phyloP scores from a whole-genome alignment of 2,329 filamentous ascomycete species.

The Coniella vitis region DNA sequence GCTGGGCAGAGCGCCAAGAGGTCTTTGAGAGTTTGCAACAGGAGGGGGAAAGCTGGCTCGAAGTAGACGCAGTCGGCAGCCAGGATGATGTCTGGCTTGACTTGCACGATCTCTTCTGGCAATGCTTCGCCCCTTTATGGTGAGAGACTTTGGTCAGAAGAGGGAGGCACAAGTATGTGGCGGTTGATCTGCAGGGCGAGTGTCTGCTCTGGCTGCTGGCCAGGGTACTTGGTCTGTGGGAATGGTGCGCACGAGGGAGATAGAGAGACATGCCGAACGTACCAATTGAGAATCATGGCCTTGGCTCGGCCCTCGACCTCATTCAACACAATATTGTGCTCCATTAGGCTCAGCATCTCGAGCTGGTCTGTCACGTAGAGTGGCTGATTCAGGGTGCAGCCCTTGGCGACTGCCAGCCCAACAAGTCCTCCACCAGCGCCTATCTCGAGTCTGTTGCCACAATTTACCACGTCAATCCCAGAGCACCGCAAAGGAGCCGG shows the following conservation, averaged over 20 bases:
- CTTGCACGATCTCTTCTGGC: slow-evolving; percentile 42
- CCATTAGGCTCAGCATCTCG: slow-evolving; percentile 80
- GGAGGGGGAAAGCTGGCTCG: slow-evolving; percentile 85
- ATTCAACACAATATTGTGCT: slow-evolving; percentile 82
- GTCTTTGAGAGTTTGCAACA: slow-evolving; percentile 70
- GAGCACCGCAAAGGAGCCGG: neutral
- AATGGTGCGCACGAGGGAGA: neutral
- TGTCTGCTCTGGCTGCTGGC: neutral
- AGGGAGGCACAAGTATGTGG: neutral
- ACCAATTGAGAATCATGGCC: slow-evolving; percentile 77
- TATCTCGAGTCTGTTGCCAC: slow-evolving; percentile 67
- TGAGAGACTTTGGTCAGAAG: neutral
- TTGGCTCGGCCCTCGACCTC: slow-evolving; percentile 54
- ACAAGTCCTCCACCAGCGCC: slow-evolving; percentile 89
- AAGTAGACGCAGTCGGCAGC: slow-evolving; percentile 97
- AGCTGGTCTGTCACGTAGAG: slow-evolving; percentile 81
- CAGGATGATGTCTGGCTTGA: slow-evolving; percentile 73
- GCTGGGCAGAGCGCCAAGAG: slow-evolving; percentile 66
- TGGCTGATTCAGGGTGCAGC: slow-evolving; percentile 44
- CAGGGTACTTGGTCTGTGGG: too few species aligned
- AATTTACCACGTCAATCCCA: neutral
- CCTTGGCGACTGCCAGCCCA: slow-evolving; percentile 55
- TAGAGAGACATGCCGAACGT: slow-evolving; percentile 25
- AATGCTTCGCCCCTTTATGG: slow-evolving; percentile 53
- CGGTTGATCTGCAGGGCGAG: too few species aligned